Conservation (phyloP, 2,329 filamentous ascomycete genomes). For the Diaporthe eres region DNA sequence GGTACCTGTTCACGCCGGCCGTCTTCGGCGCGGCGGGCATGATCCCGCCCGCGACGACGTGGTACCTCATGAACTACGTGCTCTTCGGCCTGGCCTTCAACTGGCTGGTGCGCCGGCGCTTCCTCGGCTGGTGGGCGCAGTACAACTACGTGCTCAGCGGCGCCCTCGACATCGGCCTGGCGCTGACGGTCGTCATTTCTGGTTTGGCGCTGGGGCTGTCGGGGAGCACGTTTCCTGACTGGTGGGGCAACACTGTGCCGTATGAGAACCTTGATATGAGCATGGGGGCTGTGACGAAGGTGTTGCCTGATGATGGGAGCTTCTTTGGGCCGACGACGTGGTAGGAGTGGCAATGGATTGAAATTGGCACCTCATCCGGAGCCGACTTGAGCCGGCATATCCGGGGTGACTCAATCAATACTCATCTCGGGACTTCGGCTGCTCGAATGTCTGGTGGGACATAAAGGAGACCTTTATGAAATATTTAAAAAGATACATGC, state of each 20-base stretch:
- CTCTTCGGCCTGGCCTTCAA: slow-evolving; percentile 66
- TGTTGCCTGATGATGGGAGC: slow-evolving; percentile 25
- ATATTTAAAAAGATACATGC: too few relatives aligned
- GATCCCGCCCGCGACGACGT: slow-evolving; percentile 58
- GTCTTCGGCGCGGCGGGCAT: slow-evolving; percentile 49
- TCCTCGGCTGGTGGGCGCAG: slow-evolving; percentile 66
- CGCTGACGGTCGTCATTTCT: slow-evolving; percentile 65
- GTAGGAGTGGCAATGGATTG: not conserved
- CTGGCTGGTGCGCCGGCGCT: slow-evolving; percentile 60
- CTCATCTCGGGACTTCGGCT: too few relatives aligned
- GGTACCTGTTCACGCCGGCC: slow-evolving; percentile 49
- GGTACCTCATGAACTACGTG: slow-evolving; percentile 59
- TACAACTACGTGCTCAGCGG: slow-evolving; percentile 70
- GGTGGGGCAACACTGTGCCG: slow-evolving; percentile 21
- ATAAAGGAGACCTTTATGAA: too few relatives aligned
- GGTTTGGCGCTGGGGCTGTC: slow-evolving; percentile 46
- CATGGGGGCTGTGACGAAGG: not conserved
- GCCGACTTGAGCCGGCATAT: not conserved
- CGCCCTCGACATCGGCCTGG: slow-evolving; percentile 65
- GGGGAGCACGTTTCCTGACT: slow-evolving; percentile 10
- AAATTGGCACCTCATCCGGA: not conserved
- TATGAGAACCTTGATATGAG: slow-evolving; percentile 19
- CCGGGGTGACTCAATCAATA: not conserved
- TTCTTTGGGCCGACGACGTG: slow-evolving; percentile 33
- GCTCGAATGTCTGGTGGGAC: too few relatives aligned